A percentile compares a stretch with the other conserved stretches of the same genome.
These are phyloP conservation scores for Geotrichum citri-aurantii DNA, from an alignment of 1,139 yeast species.

Conservation along the genomic window DNA sequence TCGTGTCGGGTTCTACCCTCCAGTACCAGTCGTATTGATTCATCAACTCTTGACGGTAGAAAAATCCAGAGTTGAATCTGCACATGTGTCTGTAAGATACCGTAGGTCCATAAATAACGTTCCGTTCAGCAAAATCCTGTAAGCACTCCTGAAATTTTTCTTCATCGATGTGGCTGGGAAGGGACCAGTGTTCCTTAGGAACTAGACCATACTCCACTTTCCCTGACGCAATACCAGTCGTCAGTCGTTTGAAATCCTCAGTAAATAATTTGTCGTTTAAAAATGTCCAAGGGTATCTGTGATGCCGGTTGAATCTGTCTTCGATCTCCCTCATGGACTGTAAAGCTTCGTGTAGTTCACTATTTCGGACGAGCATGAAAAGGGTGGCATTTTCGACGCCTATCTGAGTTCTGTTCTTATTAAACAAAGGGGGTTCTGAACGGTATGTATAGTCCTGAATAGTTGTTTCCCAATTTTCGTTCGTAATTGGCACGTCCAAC, in stretches of 20 bases:
- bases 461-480: background rate
- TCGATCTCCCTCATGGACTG: conserved; percentile 65
- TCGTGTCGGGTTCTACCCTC: conserved; percentile 88
- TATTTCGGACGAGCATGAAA: conserved; percentile 67
- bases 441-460: conserved; percentile 21
- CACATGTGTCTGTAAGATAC: conserved; percentile 80
- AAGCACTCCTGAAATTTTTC: conserved; percentile 45
- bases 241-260: conserved; percentile 49
- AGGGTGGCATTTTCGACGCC: conserved; percentile 55
- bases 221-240: conserved; percentile 83
- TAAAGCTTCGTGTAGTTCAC: conserved; percentile 58
- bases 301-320: conserved; percentile 57
- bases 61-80: conserved; percentile 75
- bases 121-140: conserved; percentile 49
- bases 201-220: conserved; percentile 67
- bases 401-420: conserved; percentile 36
- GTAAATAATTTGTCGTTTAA: conserved; percentile 65
- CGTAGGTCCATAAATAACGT: conserved; percentile 70
- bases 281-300: conserved; percentile 74
- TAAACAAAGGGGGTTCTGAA: conserved; percentile 24
- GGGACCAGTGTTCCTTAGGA: conserved; percentile 65
- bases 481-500: conserved; percentile 1
- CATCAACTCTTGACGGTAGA: conserved; percentile 67
- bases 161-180: conserved; percentile 47
- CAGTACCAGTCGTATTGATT: conserved; percentile 75